These are phyloP conservation scores for Aspergillus sparsus DNA, from an alignment of 495 filamentous ascomycete species.

Conservation along the genomic window DNA sequence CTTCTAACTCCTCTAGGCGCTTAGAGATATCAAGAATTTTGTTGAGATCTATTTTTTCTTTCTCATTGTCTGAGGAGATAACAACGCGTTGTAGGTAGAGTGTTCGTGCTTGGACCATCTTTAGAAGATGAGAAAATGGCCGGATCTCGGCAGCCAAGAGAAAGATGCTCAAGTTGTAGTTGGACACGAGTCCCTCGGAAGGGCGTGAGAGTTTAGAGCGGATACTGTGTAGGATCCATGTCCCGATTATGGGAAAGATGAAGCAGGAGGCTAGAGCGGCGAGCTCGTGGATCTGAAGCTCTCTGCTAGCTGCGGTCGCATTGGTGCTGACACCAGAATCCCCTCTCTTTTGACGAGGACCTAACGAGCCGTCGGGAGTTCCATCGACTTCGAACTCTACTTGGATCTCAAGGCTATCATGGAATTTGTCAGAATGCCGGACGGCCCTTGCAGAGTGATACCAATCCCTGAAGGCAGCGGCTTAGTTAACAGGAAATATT, in stretches of 20 bases:
- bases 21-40: constrained; percentile 58
- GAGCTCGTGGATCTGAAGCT: constrained; percentile 74
- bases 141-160: constrained; percentile 82
- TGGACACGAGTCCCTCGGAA: constrained; percentile 82
- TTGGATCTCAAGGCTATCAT: constrained; percentile 44
- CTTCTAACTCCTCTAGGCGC: constrained; percentile 73
- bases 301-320: constrained; percentile 49
- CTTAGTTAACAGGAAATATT: constrained; percentile 7
- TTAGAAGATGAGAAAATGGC: constrained; percentile 77
- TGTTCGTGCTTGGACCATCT: constrained; percentile 74
- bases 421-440: constrained; percentile 45
- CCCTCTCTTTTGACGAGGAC: neutral
- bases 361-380: no score
- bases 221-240: constrained; percentile 76
- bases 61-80: constrained; percentile 45
- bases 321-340: constrained; percentile 10
- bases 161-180: constrained; percentile 94
- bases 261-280: constrained; percentile 78
- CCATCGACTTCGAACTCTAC: constrained; percentile 33
- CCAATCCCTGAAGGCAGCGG: constrained; percentile 66
- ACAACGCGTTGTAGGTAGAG: constrained; percentile 80
- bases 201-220: constrained; percentile 75
- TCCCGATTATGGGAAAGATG: constrained; percentile 71
- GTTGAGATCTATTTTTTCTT: constrained; percentile 37
- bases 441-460: constrained; percentile 77